Conservation (phyloP, 768 basidiomycete genomes). For the Tricholoma furcatifolium region DNA sequence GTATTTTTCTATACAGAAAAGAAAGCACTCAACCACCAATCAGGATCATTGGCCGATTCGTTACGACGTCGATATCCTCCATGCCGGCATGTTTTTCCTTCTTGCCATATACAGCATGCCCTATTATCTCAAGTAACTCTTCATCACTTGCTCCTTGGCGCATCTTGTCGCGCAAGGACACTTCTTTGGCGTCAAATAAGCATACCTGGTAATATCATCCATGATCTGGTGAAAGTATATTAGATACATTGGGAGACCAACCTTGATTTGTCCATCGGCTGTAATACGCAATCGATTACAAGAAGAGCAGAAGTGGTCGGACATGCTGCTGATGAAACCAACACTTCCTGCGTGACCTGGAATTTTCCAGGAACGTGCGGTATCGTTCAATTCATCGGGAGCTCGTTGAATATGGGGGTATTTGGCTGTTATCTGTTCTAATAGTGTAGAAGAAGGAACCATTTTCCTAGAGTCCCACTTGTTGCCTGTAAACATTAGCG, state of each 20-base stretch:
- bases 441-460: conserved; percentile 69
- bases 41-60: conserved; percentile 87
- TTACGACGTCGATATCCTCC: conserved; percentile 73
- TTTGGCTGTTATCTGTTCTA: conserved; percentile 44
- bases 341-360: conserved; percentile 68
- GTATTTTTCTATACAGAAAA: conserved; percentile 22
- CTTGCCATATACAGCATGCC: conserved; percentile 66
- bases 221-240: background rate
- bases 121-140: conserved; percentile 59
- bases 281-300: conserved; percentile 85
- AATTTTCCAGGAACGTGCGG: conserved; percentile 77
- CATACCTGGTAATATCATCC: conserved; percentile 57
- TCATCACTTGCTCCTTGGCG: conserved; percentile 64
- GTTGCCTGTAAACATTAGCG: conserved; percentile 53
- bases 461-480: conserved; percentile 84
- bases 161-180: conserved; percentile 77
- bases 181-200: conserved; percentile 80
- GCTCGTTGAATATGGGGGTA: conserved; percentile 57
- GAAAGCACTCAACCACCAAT: conserved; percentile 84
- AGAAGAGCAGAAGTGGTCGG: conserved; percentile 85
- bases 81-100: conserved; percentile 83
- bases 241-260: conserved; percentile 15
- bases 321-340: conserved; percentile 94
- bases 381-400: conserved; percentile 71
- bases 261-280: conserved; percentile 92